Evolutionary conservation across 2,329 filamentous ascomycete species (phyloP).

Genomic region (Penicillium fuscoglaucum): DNA sequence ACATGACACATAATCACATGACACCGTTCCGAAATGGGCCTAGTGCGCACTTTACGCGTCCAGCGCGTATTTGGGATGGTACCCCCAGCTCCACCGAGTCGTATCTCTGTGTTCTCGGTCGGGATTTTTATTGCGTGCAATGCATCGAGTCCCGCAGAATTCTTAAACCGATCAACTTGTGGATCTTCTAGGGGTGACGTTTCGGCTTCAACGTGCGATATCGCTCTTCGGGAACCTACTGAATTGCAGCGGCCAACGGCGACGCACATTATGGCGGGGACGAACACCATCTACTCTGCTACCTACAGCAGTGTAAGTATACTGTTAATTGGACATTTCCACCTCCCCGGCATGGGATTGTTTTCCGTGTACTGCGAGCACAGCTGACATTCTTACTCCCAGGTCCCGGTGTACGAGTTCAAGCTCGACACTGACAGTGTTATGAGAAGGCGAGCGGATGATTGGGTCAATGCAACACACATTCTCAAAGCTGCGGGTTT

Average conservation of each 20-base stretch:
- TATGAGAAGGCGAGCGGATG: conserved; percentile 88
- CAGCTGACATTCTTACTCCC: conserved; percentile 11
- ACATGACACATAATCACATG: conserved; percentile 24
- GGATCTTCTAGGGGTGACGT: conserved; percentile 13
- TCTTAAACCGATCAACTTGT: conserved; percentile 15
- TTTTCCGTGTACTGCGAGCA: neutral
- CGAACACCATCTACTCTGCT: conserved; percentile 59
- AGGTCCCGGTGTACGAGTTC: conserved; percentile 95
- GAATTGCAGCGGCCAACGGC: conserved; percentile 22
- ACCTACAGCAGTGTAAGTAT: conserved; percentile 62
- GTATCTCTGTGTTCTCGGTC: conserved; percentile 31
- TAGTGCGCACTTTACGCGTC: conserved; percentile 45
- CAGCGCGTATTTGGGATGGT: conserved; percentile 35
- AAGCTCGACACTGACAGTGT: conserved; percentile 88
- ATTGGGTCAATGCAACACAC: conserved; percentile 99
- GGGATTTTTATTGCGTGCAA: conserved; percentile 18
- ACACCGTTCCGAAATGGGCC: conserved; percentile 3
- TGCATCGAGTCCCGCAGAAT: conserved; percentile 15
- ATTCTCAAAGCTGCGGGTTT: conserved; percentile 96
- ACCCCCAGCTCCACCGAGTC: conserved; percentile 31
- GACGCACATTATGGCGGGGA: conserved; percentile 36
- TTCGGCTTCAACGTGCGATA: conserved; percentile 17
- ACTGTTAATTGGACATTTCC: conserved; percentile 1
- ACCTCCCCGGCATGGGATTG: neutral
- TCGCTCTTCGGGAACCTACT: conserved; percentile 26